Conservation (phyloP, 495 filamentous ascomycete genomes). For the Talaromyces liani region DNA sequence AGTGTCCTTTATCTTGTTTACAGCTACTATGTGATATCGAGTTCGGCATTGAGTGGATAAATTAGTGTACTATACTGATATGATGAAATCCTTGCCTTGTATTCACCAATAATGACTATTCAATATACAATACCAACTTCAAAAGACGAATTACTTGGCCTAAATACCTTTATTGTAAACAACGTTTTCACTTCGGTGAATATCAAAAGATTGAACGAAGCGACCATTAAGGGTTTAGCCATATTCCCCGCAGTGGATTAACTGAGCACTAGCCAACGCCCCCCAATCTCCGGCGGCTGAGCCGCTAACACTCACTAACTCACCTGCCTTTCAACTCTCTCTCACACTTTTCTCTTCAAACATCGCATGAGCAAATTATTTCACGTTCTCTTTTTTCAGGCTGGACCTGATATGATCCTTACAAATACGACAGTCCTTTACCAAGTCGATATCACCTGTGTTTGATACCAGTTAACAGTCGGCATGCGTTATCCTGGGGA, state of each 20-base stretch:
- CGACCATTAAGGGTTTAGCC: not conserved
- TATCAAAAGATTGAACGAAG: not conserved
- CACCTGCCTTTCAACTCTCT: not conserved
- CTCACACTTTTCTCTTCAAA: not conserved
- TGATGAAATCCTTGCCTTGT: not conserved
- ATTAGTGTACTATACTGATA: not conserved
- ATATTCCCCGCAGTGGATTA: not conserved
- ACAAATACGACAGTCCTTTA: not conserved
- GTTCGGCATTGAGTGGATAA: not conserved
- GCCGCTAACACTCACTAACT: not conserved
- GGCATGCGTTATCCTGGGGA: not conserved
- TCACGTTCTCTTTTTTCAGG: conserved; percentile 2
- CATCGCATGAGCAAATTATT: not conserved
- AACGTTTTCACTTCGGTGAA: not conserved
- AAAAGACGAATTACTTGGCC: not conserved
- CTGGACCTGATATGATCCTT: not conserved
- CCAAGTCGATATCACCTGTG: not conserved
- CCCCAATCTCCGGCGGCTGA: not conserved
- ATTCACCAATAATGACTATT: not conserved
- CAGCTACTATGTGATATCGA: not conserved
- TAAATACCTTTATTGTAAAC: too few relatives aligned
- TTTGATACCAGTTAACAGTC: not conserved
- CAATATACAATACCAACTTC: not conserved
- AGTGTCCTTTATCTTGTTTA: not conserved
- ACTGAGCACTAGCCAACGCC: not conserved